Base-by-base conservation (phyloP, 352 stramenopile species). In the Pythium phragmiticola region DNA sequence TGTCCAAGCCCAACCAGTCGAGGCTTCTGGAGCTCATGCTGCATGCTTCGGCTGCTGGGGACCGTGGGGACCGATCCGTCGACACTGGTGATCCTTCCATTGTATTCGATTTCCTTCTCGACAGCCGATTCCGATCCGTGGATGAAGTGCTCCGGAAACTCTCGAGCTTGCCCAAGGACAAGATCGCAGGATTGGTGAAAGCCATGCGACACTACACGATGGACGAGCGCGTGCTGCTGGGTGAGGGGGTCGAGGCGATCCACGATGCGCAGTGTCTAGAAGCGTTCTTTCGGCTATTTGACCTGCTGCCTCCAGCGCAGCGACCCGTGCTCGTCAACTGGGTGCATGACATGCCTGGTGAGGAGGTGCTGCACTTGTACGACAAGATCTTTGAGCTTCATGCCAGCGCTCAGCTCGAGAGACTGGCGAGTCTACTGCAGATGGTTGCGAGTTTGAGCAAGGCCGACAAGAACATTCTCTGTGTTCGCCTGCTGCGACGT, bases 91-190 rank as follows among this genome's bases (percentile, higher is more conserved):
- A 60, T 21, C 43, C 39, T 9, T 42, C 48, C n/a, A 63, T 76
- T 34, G 59, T 88, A 2, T 73, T 88, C 21, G 72, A 76, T n/a
- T 65, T 90, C 9, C 73, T 90, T 34, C 58, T 89, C 2, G 68
- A 77, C 19, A 68, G 69, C 12, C 61, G 64, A n/a, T 60, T 87
- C 21, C 65, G 53, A 13, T 73, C 63, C 8, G 60, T 75, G 8
- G 75, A 84, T 26, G 47, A 66, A 0, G 75, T 84, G 9, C 74
- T 88, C 39, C 72, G 74, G 9, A 88, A 87, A 17, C 34, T 90
- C 17, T 70, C 60, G 12, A 64, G 47, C 13, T 60, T 88, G 19
- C 53, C 71, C 0, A 63, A 16, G 7, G 52, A 74, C 9, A 65
- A 68, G 33, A 52, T 63, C 0, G 59, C 60, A 0, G 36, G 68